phyloP scores from a whole-genome alignment of 2,329 filamentous ascomycete genomes.

The Gyromitra esculenta region DNA sequence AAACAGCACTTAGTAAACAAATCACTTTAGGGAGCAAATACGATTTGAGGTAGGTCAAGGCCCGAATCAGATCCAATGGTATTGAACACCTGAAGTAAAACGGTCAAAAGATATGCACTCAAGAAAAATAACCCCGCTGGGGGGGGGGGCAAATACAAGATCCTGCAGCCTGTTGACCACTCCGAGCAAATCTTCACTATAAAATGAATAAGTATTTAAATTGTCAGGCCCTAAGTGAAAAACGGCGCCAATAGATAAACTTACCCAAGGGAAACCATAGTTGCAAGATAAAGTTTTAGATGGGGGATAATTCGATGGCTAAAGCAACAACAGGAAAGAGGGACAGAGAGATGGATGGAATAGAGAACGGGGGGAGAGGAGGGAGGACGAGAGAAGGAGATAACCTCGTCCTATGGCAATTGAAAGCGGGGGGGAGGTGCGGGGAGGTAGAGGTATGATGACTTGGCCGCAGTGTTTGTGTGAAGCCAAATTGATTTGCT shows the following conservation, averaged over 20 bases:
- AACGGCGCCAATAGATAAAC: slow-evolving; percentile 36
- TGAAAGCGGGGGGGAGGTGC: slow-evolving; percentile 49
- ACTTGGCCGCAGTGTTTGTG: slow-evolving; percentile 50
- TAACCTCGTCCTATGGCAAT: slow-evolving; percentile 31
- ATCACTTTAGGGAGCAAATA: slow-evolving; percentile 63
- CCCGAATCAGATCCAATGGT: slow-evolving; percentile 96
- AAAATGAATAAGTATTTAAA: slow-evolving; percentile 42
- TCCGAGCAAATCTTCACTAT: slow-evolving; percentile 85
- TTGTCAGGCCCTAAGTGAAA: not conserved
- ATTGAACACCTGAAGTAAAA: slow-evolving; percentile 77
- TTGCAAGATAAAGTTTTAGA: slow-evolving; percentile 43
- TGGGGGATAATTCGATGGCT: slow-evolving; percentile 41
- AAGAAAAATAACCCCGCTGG: slow-evolving; percentile 44
- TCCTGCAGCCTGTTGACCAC: slow-evolving; percentile 99
- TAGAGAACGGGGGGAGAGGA: slow-evolving; percentile 26
- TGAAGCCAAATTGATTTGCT: slow-evolving; percentile 52
- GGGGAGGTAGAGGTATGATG: slow-evolving; percentile 51
- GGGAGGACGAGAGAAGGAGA: slow-evolving; percentile 33
- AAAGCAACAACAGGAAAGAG: slow-evolving; percentile 34
- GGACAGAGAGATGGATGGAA: slow-evolving; percentile 32
- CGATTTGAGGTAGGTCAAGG: slow-evolving; percentile 96
- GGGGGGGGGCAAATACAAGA: slow-evolving; percentile 62
- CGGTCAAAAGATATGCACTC: slow-evolving; percentile 42
- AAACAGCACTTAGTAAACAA: slow-evolving; percentile 28
- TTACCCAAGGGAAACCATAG: slow-evolving; percentile 79